phyloP scores from a whole-genome alignment of 2,329 filamentous ascomycete genomes.

The Teratosphaeria zuluensis region DNA sequence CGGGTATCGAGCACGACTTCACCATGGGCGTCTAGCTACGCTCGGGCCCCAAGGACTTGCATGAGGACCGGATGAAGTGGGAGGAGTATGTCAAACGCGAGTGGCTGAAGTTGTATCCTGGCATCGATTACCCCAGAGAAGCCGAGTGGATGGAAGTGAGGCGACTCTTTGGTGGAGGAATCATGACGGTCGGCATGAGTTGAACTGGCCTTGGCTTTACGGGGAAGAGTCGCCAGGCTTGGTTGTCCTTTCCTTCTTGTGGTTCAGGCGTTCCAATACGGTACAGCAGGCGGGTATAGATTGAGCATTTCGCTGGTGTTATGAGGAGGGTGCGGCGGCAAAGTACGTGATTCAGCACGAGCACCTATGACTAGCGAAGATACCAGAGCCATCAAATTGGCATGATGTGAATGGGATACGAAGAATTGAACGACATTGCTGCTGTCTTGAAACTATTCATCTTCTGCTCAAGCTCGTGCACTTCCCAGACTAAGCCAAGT shows the following conservation, averaged over 20 bases:
- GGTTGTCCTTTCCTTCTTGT: not conserved
- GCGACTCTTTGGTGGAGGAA: slow-evolving; percentile 18
- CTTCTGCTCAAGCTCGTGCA: no score
- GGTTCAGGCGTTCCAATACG: not conserved
- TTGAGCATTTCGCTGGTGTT: not conserved
- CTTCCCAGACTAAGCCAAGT: no score
- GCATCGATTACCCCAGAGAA: slow-evolving; percentile 20
- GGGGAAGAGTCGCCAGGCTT: not conserved
- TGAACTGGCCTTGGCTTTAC: not conserved
- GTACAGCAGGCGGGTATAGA: not conserved
- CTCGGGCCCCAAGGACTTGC: slow-evolving; percentile 7
- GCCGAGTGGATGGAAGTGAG: slow-evolving; percentile 22
- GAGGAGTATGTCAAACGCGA: slow-evolving; percentile 5
- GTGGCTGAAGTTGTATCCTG: slow-evolving; percentile 17
- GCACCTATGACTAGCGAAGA: not conserved
- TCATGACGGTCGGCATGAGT: slow-evolving; percentile 22
- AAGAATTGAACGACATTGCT: not conserved
- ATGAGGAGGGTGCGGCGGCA: not conserved
- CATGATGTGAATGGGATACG: not conserved
- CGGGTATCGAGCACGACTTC: slow-evolving; percentile 95
- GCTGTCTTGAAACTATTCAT: no score
- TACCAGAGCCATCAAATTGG: not conserved
- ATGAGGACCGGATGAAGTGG: not conserved
- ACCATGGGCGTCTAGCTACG: slow-evolving; percentile 74
- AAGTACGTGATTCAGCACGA: not conserved